A percentile compares a stretch with the other conserved stretches of the same genome.
These are phyloP conservation scores for Ambrosiella cleistominuta DNA, from an alignment of 2,329 filamentous ascomycete species.

Conservation along the genomic window DNA sequence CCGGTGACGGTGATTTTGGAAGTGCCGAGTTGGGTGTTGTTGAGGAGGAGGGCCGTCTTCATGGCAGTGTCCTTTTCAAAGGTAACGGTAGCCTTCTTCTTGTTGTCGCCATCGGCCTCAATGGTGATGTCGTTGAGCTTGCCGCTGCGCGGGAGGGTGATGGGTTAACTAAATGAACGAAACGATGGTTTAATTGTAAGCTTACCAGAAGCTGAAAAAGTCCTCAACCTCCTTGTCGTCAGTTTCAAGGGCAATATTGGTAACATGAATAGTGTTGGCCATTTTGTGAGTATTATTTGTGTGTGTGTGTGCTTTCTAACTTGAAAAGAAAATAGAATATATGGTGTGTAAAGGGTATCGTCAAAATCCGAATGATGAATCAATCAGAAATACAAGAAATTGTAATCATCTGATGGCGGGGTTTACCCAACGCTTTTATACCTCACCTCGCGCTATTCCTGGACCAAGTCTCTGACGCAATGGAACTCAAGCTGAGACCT, in stretches of 20 bases:
- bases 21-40: conserved; percentile 84
- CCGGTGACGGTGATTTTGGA: conserved; percentile 66
- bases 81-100: conserved; percentile 72
- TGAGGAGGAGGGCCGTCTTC: conserved; percentile 89
- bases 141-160: conserved; percentile 37
- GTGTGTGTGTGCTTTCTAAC: background rate
- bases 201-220: conserved; percentile 93
- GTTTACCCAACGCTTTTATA: background rate
- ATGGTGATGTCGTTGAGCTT: conserved; percentile 78
- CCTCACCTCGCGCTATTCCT: background rate
- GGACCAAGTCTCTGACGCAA: background rate
- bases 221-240: conserved; percentile 82
- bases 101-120: conserved; percentile 43
- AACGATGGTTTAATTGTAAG: background rate
- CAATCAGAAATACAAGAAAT: background rate
- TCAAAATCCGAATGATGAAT: background rate
- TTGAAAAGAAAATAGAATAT: background rate
- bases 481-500: background rate
- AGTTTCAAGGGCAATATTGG: conserved; percentile 69
- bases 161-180: background rate
- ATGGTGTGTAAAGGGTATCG: background rate
- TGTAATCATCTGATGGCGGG: background rate
- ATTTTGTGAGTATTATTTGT: conserved; percentile 23
- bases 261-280: conserved; percentile 62
- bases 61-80: conserved; percentile 96